phyloP scores from a whole-genome alignment of 2,329 filamentous ascomycete species.

The Aschersonia sp. region DNA sequence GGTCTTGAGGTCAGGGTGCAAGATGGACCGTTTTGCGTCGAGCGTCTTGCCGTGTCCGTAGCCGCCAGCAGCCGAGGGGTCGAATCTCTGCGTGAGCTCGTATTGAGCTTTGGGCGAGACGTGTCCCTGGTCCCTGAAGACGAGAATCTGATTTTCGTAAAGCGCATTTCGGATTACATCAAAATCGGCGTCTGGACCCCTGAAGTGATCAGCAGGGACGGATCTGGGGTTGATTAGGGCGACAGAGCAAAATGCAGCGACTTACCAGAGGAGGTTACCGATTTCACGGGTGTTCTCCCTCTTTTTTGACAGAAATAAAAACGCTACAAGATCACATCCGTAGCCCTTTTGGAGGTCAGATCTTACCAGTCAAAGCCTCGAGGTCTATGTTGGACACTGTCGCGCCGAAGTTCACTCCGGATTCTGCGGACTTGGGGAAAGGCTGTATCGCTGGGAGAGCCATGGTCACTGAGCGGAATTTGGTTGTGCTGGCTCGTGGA shows the following conservation, averaged over 20 bases:
- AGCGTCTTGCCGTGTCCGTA: constrained; percentile 69
- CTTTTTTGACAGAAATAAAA: not conserved
- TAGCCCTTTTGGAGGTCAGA: not conserved
- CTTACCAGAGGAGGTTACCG: constrained; percentile 19
- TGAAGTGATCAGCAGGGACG: not conserved
- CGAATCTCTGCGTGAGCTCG: constrained; percentile 59
- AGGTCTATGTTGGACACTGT: constrained; percentile 42
- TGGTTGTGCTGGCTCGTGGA: too few species aligned
- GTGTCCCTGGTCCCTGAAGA: constrained; percentile 49
- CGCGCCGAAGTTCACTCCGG: constrained; percentile 44
- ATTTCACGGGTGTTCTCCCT: constrained; percentile 42
- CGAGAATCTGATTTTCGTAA: constrained; percentile 53
- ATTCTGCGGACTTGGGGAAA: constrained; percentile 19
- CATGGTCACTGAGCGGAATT: not conserved
- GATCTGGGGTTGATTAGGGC: not conserved
- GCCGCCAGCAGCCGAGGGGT: constrained; percentile 43
- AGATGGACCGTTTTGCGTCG: constrained; percentile 46
- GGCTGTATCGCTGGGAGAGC: constrained; percentile 11
- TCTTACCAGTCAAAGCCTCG: constrained; percentile 47
- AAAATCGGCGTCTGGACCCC: constrained; percentile 44
- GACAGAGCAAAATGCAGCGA: not conserved
- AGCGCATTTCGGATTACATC: constrained; percentile 47
- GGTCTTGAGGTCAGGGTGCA: constrained; percentile 69
- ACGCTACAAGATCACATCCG: not conserved
- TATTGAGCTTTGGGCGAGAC: constrained; percentile 48